Evolutionary conservation across 2,329 filamentous ascomycete genomes (phyloP).

Genomic region (Chrysoporthe cubensis): DNA sequence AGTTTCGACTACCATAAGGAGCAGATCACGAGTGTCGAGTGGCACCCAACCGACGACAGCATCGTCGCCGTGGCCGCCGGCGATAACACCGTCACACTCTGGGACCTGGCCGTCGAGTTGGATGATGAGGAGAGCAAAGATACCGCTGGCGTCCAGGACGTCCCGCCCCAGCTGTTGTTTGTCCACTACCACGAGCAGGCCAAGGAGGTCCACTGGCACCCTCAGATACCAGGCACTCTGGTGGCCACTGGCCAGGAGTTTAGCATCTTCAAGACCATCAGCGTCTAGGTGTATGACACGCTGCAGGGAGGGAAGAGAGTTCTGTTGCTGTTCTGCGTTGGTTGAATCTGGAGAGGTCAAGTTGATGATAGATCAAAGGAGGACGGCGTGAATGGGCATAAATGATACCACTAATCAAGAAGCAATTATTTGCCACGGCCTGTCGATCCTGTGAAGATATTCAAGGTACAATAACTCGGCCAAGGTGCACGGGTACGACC

Average conservation of each 20-base stretch:
- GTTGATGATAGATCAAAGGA: neutral
- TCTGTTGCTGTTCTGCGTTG: neutral
- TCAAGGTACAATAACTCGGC: too few species aligned
- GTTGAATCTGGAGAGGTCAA: neutral
- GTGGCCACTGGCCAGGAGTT: slow-evolving; percentile 92
- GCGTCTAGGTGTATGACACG: slow-evolving; percentile 57
- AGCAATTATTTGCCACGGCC: too few species aligned
- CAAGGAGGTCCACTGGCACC: slow-evolving; percentile 97
- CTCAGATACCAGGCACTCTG: slow-evolving; percentile 87
- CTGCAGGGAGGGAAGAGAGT: neutral
- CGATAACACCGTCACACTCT: slow-evolving; percentile 92
- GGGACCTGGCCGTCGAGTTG: slow-evolving; percentile 95
- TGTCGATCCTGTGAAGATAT: too few species aligned
- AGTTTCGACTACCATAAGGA: slow-evolving; percentile 95
- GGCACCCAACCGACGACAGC: slow-evolving; percentile 96
- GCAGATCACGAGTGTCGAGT: slow-evolving; percentile 94
- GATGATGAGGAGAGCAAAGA: slow-evolving; percentile 97
- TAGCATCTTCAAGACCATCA: slow-evolving; percentile 83
- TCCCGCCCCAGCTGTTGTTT: slow-evolving; percentile 92
- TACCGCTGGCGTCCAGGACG: slow-evolving; percentile 82
- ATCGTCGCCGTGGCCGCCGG: slow-evolving; percentile 90
- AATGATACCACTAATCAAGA: neutral
- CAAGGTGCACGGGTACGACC: too few species aligned
- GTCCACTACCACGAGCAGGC: slow-evolving; percentile 95
- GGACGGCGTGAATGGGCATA: neutral